phyloP scores from a whole-genome alignment of 75 land plant species.

The Chamaecyparis obtusa region DNA sequence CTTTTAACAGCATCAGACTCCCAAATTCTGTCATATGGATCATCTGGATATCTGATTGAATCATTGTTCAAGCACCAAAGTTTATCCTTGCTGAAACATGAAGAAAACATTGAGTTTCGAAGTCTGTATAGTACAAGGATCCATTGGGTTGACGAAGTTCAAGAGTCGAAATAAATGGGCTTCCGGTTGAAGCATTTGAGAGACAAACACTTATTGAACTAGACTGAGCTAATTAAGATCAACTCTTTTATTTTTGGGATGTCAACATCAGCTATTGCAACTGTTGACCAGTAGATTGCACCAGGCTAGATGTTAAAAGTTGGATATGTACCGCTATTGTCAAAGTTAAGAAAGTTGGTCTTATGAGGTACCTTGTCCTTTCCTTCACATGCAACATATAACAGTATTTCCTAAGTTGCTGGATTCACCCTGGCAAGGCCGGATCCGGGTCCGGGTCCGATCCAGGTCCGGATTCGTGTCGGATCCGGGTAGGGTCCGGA shows the following conservation, averaged over 20 bases:
- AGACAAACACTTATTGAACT: slow-evolving; percentile 63
- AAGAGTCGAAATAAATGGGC: slow-evolving; percentile 71
- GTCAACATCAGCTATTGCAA: slow-evolving; percentile 61
- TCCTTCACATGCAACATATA: slow-evolving; percentile 49
- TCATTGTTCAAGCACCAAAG: slow-evolving; percentile 56
- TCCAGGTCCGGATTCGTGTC: too few relatives aligned
- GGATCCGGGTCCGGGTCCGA: too few relatives aligned
- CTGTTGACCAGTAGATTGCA: slow-evolving; percentile 65
- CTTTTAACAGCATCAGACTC: too few relatives aligned
- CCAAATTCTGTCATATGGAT: too few relatives aligned
- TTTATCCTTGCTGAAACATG: slow-evolving; percentile 65
- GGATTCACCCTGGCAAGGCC: too few relatives aligned
- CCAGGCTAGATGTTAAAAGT: slow-evolving; percentile 74
- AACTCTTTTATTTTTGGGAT: slow-evolving; percentile 37
- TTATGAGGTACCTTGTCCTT: slow-evolving; percentile 67
- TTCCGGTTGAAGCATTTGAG: slow-evolving; percentile 66
- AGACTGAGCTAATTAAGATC: slow-evolving; percentile 50
- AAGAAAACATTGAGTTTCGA: slow-evolving; percentile 46
- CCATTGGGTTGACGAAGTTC: slow-evolving; percentile 79
- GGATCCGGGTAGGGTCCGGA: too few relatives aligned
- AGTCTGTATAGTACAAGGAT: slow-evolving; percentile 45
- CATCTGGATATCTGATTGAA: slow-evolving; percentile 65
- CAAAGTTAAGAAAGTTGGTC: slow-evolving; percentile 83
- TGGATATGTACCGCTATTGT: slow-evolving; percentile 55
- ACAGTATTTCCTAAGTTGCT: too few relatives aligned